These are phyloP conservation scores for Aspergillus ibericus DNA, from an alignment of 2,329 filamentous ascomycete species.

Conservation along the genomic window DNA sequence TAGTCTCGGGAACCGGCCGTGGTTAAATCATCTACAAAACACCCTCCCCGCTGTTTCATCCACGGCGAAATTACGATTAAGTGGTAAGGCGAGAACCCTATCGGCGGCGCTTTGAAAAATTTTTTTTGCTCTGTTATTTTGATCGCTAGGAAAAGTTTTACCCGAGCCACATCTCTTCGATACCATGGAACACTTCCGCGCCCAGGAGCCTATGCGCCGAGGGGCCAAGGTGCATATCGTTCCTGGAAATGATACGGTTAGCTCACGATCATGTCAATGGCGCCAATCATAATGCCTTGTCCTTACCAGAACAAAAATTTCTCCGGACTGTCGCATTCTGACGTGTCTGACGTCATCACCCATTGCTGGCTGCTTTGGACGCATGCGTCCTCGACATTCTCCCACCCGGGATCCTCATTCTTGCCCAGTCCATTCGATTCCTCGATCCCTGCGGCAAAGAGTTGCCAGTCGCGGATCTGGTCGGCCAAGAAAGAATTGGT, in stretches of 20 bases:
- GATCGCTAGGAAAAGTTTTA: slow-evolving; percentile 7
- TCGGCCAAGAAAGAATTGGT: slow-evolving; percentile 41
- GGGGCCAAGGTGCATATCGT: slow-evolving; percentile 43
- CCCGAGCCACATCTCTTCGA: slow-evolving; percentile 35
- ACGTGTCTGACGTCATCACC: slow-evolving; percentile 33
- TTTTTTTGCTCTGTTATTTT: slow-evolving; percentile 5
- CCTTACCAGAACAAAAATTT: slow-evolving; percentile 45
- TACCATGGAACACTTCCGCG: slow-evolving; percentile 38
- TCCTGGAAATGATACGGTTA: slow-evolving; percentile 30
- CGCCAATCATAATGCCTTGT: slow-evolving; percentile 8
- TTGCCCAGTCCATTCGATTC: slow-evolving; percentile 37
- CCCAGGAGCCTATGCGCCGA: slow-evolving; percentile 41
- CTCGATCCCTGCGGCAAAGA: slow-evolving; percentile 36
- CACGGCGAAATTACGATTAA: background rate
- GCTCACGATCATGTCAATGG: slow-evolving; percentile 5
- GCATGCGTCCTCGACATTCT: slow-evolving; percentile 39
- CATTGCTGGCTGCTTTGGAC: slow-evolving; percentile 27
- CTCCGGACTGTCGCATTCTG: slow-evolving; percentile 36
- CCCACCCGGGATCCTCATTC: slow-evolving; percentile 36
- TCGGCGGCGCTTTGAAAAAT: background rate
- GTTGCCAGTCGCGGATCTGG: slow-evolving; percentile 41
- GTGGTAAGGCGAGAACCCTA: background rate
- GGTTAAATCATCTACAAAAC: slow-evolving; percentile 3
- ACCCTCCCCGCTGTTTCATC: background rate
- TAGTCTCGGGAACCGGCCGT: slow-evolving; percentile 9